These are phyloP conservation scores for Umbilicus rupestris DNA, from an alignment of 164 flowering plant species.

Conservation along the genomic window DNA sequence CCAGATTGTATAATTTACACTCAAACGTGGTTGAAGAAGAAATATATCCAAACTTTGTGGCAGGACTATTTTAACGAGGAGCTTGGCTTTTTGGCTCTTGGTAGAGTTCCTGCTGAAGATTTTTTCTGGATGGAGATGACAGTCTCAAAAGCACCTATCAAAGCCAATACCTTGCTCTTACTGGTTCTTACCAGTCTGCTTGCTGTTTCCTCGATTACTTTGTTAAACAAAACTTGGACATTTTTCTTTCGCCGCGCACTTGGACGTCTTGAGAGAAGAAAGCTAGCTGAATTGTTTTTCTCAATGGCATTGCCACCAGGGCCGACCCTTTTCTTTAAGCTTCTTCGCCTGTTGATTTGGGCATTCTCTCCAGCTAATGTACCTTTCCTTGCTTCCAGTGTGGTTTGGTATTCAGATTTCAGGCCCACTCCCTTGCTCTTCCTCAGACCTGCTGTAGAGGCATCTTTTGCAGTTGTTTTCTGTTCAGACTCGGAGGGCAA, in stretches of 20 bases:
- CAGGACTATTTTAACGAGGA: background rate
- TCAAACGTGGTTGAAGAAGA: background rate
- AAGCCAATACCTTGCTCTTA: constrained; percentile 23
- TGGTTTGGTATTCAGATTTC: constrained; percentile 24
- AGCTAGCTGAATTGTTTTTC: constrained; percentile 21
- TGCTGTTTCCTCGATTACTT: constrained; percentile 24
- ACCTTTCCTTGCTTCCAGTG: constrained; percentile 39
- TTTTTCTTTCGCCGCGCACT: constrained; percentile 4
- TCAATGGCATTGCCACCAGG: constrained; percentile 9
- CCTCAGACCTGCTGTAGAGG: constrained; percentile 25
- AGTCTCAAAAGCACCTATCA: constrained; percentile 24
- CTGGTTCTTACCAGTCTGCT: constrained; percentile 17
- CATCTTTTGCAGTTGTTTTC: constrained; percentile 13
- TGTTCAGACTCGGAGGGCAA: constrained; percentile 10
- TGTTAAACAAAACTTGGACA: constrained; percentile 14
- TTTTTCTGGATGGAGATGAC: constrained; percentile 12
- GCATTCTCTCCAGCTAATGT: constrained; percentile 23
- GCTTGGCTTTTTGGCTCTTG: background rate
- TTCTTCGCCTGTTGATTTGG: constrained; percentile 20
- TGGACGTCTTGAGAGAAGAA: constrained; percentile 58
- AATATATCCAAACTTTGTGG: background rate
- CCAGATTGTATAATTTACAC: background rate
- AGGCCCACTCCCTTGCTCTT: constrained; percentile 30
- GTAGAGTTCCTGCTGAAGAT: background rate
- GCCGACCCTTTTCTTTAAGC: constrained; percentile 25